phyloP scores from a whole-genome alignment of 805 yeast genomes.

The Sugiyamaella floridensis region DNA sequence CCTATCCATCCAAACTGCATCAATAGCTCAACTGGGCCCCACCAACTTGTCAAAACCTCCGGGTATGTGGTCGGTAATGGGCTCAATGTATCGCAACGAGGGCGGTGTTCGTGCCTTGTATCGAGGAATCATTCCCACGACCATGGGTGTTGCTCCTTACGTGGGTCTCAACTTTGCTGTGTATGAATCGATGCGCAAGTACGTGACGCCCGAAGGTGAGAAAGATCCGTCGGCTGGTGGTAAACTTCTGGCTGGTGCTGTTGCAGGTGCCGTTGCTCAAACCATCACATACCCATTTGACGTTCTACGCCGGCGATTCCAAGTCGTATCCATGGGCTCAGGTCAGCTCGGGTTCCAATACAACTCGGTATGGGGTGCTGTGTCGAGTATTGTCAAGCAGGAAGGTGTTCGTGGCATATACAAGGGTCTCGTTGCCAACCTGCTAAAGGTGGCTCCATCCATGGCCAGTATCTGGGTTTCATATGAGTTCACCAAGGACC shows the following conservation, averaged over 20 bases:
- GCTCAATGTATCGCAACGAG: conserved; percentile 58
- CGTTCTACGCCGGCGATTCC: conserved; percentile 79
- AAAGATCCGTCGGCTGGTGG: conserved; percentile 39
- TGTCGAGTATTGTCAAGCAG: conserved; percentile 54
- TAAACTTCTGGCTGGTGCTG: conserved; percentile 72
- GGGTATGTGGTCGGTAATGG: conserved; percentile 55
- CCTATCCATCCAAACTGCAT: conserved; percentile 82
- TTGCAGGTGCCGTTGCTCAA: conserved; percentile 85
- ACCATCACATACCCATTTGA: conserved; percentile 89
- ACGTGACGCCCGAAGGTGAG: conserved; percentile 33
- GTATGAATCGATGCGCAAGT: conserved; percentile 72
- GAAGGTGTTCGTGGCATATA: conserved; percentile 82
- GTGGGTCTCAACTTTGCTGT: conserved; percentile 89
- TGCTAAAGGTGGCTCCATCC: conserved; percentile 85
- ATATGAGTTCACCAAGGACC: conserved; percentile 62
- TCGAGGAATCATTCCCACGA: conserved; percentile 84
- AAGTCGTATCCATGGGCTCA: conserved; percentile 67
- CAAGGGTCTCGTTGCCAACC: conserved; percentile 57
- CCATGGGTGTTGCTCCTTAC: conserved; percentile 92
- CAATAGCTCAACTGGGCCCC: conserved; percentile 26
- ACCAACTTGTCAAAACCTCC: conserved; percentile 45
- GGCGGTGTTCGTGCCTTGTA: conserved; percentile 78
- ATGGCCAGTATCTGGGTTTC: conserved; percentile 96
- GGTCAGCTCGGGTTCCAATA: conserved; percentile 76
- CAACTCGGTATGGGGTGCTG: conserved; percentile 66